These are phyloP conservation scores for Neopestalotiopsis sp. DNA, from an alignment of 2,329 filamentous ascomycete species.

Conservation along the genomic window DNA sequence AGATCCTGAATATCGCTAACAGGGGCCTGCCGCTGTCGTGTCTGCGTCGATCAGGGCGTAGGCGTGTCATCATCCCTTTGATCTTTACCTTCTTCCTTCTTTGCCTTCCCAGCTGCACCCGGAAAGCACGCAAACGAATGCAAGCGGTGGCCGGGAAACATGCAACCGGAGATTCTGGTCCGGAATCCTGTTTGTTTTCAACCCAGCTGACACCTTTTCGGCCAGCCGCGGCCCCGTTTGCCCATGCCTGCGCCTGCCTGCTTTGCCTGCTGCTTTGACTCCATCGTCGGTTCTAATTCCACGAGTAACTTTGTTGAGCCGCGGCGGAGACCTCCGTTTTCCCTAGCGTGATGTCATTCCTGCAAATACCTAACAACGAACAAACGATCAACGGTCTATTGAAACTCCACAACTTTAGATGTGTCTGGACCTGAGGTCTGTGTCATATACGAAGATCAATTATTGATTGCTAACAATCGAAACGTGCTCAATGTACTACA, in stretches of 20 bases:
- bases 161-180: conserved; percentile 1
- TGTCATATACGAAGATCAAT: neutral
- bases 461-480: too few species aligned
- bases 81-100: neutral
- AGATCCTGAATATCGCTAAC: conserved; percentile 6
- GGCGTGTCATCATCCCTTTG: neutral
- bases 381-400: neutral
- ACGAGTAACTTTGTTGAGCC: conserved; percentile 1
- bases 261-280: conserved; percentile 1
- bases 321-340: neutral
- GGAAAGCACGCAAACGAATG: neutral
- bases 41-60: conserved; percentile 5
- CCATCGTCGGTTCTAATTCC: neutral
- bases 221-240: neutral
- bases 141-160: conserved; percentile 2
- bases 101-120: neutral
- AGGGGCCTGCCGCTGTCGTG: neutral
- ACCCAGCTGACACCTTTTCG: conserved; percentile 5
- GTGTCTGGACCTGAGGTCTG: neutral
- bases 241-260: neutral
- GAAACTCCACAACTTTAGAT: neutral
- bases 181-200: neutral
- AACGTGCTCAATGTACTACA: too few species aligned
- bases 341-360: neutral
- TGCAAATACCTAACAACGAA: neutral